A percentile compares a stretch with the other conserved stretches of the same genome.
Evolutionary conservation across 768 basidiomycete genomes (phyloP).

Genomic region (Xerocomus spinulosus): DNA sequence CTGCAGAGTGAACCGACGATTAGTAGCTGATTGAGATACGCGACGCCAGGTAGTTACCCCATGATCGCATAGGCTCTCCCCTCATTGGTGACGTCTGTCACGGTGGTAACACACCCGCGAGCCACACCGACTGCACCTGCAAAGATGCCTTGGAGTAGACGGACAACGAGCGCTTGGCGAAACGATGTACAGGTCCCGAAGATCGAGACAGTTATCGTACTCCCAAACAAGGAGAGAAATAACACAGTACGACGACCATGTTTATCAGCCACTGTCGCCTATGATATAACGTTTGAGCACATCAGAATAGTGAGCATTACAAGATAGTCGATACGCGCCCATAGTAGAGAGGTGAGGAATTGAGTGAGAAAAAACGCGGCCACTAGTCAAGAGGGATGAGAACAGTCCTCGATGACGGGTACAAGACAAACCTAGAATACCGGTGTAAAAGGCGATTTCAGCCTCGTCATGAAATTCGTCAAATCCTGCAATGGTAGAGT

Average conservation of each 20-base stretch:
- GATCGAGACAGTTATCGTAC: slow-evolving; percentile 68
- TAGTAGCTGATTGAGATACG: background rate
- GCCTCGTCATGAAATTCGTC: slow-evolving; percentile 72
- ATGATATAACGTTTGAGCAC: background rate
- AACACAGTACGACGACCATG: slow-evolving; percentile 86
- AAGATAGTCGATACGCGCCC: slow-evolving; percentile 47
- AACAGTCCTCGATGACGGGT: slow-evolving; percentile 7
- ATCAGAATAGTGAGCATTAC: too few species aligned
- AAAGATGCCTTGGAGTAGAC: slow-evolving; percentile 89
- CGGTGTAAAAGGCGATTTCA: slow-evolving; percentile 85
- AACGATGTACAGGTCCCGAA: slow-evolving; percentile 77
- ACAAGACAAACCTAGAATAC: slow-evolving; percentile 63
- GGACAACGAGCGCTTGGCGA: slow-evolving; percentile 76
- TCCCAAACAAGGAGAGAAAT: slow-evolving; percentile 79
- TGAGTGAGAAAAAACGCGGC: slow-evolving; percentile 91
- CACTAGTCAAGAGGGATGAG: slow-evolving; percentile 39
- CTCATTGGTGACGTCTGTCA: slow-evolving; percentile 92
- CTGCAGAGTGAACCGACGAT: slow-evolving; percentile 32
- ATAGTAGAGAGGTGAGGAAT: slow-evolving; percentile 90
- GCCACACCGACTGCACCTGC: slow-evolving; percentile 94
- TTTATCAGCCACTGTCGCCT: slow-evolving; percentile 92
- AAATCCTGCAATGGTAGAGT: slow-evolving; percentile 44
- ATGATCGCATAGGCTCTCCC: slow-evolving; percentile 92
- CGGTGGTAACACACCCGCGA: slow-evolving; percentile 76
- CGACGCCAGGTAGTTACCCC: slow-evolving; percentile 43